Conservation (phyloP, 2,329 filamentous ascomycete genomes). For the Sporothrix dimorphospora region DNA sequence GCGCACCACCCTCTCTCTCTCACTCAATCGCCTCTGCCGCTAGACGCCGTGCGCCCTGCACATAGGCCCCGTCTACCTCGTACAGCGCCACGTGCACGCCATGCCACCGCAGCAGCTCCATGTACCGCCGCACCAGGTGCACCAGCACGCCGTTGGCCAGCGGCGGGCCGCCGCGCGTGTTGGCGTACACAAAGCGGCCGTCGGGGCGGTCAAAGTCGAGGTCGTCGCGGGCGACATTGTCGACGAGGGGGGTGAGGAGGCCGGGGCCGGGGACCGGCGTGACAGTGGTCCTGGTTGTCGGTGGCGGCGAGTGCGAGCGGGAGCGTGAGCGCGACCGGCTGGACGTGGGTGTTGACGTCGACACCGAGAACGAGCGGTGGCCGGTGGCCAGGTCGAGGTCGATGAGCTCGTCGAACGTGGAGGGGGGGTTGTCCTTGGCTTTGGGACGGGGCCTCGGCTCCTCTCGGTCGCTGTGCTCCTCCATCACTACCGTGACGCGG, state of each 20-base stretch:
- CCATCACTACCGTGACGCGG: not conserved
- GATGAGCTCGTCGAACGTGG: not conserved
- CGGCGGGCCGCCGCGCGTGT: not conserved
- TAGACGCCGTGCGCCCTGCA: not conserved
- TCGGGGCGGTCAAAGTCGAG: constrained; percentile 16
- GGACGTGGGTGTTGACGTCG: not conserved
- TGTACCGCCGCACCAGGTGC: constrained; percentile 25
- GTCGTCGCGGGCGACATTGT: not conserved
- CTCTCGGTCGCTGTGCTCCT: not conserved
- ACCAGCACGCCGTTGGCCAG: constrained; percentile 27
- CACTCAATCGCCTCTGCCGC: not conserved
- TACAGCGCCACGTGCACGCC: constrained; percentile 26
- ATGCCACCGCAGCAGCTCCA: constrained; percentile 25
- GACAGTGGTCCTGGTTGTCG: too few species aligned
- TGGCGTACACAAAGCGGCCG: constrained; percentile 22
- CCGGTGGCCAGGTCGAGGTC: not conserved
- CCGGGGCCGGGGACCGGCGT: too few species aligned
- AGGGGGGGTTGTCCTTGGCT: not conserved
- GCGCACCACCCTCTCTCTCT: not conserved
- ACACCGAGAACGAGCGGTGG: not conserved
- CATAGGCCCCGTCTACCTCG: not conserved
- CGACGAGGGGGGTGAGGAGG: not conserved
- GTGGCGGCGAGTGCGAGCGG: not conserved
- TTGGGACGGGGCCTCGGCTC: not conserved
- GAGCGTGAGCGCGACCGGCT: not conserved